phyloP scores from a whole-genome alignment of 495 filamentous ascomycete species.

The Lentithecium fluviatile region DNA sequence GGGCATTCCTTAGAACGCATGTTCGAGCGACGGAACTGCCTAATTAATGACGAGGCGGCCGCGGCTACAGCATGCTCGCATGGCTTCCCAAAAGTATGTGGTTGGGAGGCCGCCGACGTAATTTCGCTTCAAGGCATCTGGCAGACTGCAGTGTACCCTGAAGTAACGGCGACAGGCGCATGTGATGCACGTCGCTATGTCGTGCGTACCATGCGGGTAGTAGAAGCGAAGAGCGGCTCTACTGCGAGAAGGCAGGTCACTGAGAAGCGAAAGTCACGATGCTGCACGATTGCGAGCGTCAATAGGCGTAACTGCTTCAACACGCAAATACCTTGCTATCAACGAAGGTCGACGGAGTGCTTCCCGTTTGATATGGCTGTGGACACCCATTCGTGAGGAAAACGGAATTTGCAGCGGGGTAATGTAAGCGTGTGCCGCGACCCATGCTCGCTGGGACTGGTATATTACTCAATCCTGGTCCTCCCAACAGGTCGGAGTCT shows the following conservation, averaged over 20 bases:
- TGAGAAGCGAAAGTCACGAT: constrained; percentile 8
- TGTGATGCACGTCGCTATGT: constrained; percentile 33
- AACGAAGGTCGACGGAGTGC: too few relatives aligned
- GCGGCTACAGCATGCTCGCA: not conserved
- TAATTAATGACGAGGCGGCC: constrained; percentile 7
- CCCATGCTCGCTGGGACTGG: constrained; percentile 24
- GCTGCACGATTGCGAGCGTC: constrained; percentile 17
- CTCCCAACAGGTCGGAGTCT: constrained; percentile 16
- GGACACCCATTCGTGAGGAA: not conserved
- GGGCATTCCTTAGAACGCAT: constrained; percentile 23
- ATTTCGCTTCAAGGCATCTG: constrained; percentile 30
- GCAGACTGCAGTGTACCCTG: constrained; percentile 34
- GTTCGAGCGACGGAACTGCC: constrained; percentile 21
- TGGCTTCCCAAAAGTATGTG: constrained; percentile 1
- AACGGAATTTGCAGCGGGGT: constrained; percentile 20
- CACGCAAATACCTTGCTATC: not conserved
- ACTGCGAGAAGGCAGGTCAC: constrained; percentile 1
- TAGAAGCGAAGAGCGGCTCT: constrained; percentile 30
- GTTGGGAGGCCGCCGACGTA: constrained; percentile 11
- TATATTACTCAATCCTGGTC: constrained; percentile 28
- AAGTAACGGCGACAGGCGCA: constrained; percentile 33
- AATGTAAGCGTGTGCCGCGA: constrained; percentile 23
- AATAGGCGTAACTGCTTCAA: constrained; percentile 11
- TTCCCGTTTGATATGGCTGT: too few relatives aligned
- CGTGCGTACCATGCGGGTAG: constrained; percentile 31